A percentile compares a stretch with the other conserved stretches of the same genome.
These are phyloP conservation scores for Fusarium metavorans DNA, from an alignment of 2,329 filamentous ascomycete species.

Conservation along the genomic window DNA sequence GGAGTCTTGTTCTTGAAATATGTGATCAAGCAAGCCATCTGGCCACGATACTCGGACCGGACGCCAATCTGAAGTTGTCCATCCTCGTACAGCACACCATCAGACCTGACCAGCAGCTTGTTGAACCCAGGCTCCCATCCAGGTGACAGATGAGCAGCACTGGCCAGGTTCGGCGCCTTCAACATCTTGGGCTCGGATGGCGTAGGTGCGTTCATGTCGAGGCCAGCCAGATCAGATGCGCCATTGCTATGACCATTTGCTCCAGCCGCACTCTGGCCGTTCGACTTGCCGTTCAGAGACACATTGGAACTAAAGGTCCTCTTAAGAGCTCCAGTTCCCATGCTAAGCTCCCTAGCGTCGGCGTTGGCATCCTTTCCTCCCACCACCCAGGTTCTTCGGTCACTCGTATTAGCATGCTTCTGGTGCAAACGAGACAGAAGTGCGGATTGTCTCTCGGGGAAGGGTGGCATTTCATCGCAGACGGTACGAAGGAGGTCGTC, in stretches of 20 bases:
- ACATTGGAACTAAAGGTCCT: slow-evolving; percentile 81
- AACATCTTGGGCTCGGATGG: slow-evolving; percentile 67
- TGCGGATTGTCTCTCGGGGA: slow-evolving; percentile 93
- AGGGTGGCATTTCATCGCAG: slow-evolving; percentile 98
- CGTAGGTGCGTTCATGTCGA: slow-evolving; percentile 78
- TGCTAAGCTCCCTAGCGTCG: slow-evolving; percentile 81
- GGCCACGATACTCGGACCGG: slow-evolving; percentile 93
- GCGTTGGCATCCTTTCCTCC: slow-evolving; percentile 94
- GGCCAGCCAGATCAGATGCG: slow-evolving; percentile 78
- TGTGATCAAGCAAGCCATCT: slow-evolving; percentile 93
- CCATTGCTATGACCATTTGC: slow-evolving; percentile 65
- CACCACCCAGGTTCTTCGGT: slow-evolving; percentile 98
- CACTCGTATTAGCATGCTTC: slow-evolving; percentile 91
- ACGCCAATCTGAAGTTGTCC: slow-evolving; percentile 92
- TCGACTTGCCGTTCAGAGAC: slow-evolving; percentile 61
- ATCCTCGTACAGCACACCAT: slow-evolving; percentile 95
- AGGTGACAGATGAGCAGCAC: slow-evolving; percentile 90
- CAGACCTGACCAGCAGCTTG: slow-evolving; percentile 79
- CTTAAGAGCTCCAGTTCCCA: slow-evolving; percentile 86
- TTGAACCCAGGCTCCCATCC: slow-evolving; percentile 95
- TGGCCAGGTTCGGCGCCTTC: slow-evolving; percentile 86
- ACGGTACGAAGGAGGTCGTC: slow-evolving; percentile 94
- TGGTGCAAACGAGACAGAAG: slow-evolving; percentile 92
- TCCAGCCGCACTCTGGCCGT: slow-evolving; percentile 58
- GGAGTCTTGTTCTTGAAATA: slow-evolving; percentile 97